Base-by-base conservation (phyloP, 78 protist species). In the Tieghemostelium lacteum region DNA sequence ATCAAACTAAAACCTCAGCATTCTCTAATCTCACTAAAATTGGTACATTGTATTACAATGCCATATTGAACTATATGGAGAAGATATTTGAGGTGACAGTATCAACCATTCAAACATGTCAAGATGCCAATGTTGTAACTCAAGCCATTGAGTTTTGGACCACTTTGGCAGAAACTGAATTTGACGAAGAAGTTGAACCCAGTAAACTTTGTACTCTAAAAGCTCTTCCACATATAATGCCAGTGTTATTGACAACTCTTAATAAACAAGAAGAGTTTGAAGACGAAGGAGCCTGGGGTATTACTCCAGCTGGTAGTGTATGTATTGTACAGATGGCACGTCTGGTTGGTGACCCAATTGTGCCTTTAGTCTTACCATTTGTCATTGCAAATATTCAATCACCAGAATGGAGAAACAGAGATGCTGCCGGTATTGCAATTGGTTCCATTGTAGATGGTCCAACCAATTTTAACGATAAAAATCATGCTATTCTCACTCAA, bases 71-170 rank as follows among this genome's bases (percentile, higher is more conserved):
- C 26, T 94, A 97, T 93, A 95, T 97, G 95, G 66, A 77, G 40
- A 57, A 61, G 16, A 40, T 76, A 24, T 73, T 37, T 64, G 55
- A 88, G 94, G 29, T 93, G 34, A 95, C 98, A 24, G 22, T 75
- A 19, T 16, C 45, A 2, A 87, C 94, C 5, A 92, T 97, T 64
- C 3, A 70, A 58, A 31, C 16, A 12, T 96, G 74, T 55, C 65
- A 20, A 80, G 75, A 64, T 33, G 98, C 94, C 24, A 92, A 57
- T 26, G 95, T 96, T 2, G 94, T 58, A 2, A 72, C 93, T 69
- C 98, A 96, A 55, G 98, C 98, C 2, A 77, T 98, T 71, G 98
- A 97, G 70, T 97, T 98, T 94, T 98, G 99, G 99, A 69, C 96
- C n/a, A 61, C 96, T 5, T 57, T 97, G 6, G 92, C 96, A 63